Base-by-base conservation (phyloP, 176 grass and related monocot genomes). In the Avena sativa region DNA sequence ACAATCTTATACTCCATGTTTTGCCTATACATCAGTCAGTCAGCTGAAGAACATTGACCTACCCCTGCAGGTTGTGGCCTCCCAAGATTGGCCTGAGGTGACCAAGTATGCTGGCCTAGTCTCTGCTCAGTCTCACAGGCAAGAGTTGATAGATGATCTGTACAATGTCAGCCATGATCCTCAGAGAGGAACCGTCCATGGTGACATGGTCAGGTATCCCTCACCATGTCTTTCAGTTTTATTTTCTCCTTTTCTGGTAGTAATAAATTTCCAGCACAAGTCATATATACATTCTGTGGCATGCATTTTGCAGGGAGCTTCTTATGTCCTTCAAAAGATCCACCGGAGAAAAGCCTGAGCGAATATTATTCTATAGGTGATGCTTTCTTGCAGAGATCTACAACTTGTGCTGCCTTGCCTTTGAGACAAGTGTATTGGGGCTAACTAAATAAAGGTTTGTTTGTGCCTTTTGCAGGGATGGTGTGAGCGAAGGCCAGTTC, bases 71-170 rank as follows among this genome's bases (percentile, higher is more conserved):
- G 95, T 97, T 80, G 95, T 97, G 52, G 93, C 95, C 6, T 97
- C 95, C 50, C 93, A 93, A 71, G 95, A 97, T 88, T 97, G 95
- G 93, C 95, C 95, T 8, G 95, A 97, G 87, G 86, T 97, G 25
- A 97, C 95, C 66, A 97, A 95, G 71, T 97, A 97, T 89, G 93
- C 95, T 20, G 91, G 95, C 49, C 83, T 97, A 74, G 95, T 97
- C 67, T 93, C 90, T 83, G 95, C 95, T 72, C 93, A 97, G 52
- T 67, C 91, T 36, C 95, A 97, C 69, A 88, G 93, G 60, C 93
- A 97, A 55, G 93, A 97, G 40, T 34, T 93, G 26, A 97, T 97
- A 75, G 87, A 95, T 74, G 95, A 97, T 92, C 71, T 97, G 3
- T 97, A 89, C 69, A 97, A 93, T n/a, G 89, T 88, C 13, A 87